phyloP scores from a whole-genome alignment of 768 basidiomycete species.

The Boletus coccyginus region DNA sequence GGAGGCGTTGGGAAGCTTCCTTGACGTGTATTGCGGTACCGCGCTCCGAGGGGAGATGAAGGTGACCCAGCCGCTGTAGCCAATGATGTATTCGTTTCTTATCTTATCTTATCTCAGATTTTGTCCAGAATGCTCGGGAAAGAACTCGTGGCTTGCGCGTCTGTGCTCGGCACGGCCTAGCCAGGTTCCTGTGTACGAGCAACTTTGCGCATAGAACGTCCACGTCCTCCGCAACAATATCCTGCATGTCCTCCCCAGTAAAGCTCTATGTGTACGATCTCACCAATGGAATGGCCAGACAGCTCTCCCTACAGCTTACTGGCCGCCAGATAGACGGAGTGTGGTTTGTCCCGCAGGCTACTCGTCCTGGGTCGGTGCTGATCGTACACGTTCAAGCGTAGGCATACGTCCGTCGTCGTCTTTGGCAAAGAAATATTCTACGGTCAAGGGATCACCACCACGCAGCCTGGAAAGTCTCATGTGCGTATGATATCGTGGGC shows the following conservation, averaged over 20 bases:
- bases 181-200: neutral
- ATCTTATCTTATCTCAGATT: conserved; percentile 23
- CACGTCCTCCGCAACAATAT: neutral
- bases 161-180: conserved; percentile 2
- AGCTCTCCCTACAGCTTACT: conserved; percentile 75
- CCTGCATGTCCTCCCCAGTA: conserved; percentile 42
- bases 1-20: conserved; percentile 62
- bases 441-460: conserved; percentile 78
- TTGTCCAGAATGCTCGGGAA: neutral
- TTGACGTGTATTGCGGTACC: conserved; percentile 50
- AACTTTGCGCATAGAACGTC: neutral
- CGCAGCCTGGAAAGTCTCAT: conserved; percentile 77
- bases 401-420: conserved; percentile 93
- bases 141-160: conserved; percentile 16
- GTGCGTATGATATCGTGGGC: conserved; percentile 40
- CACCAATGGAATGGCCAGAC: conserved; percentile 79
- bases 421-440: conserved; percentile 88
- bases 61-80: neutral
- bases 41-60: conserved; percentile 34
- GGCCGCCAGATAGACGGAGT: conserved; percentile 92
- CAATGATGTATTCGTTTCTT: neutral
- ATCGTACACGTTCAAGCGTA: conserved; percentile 28
- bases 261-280: conserved; percentile 91
- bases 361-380: neutral
- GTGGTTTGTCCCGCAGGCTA: conserved; percentile 52